Conservation (phyloP, 352 stramenopile species). For the Phytophthora pisi region DNA sequence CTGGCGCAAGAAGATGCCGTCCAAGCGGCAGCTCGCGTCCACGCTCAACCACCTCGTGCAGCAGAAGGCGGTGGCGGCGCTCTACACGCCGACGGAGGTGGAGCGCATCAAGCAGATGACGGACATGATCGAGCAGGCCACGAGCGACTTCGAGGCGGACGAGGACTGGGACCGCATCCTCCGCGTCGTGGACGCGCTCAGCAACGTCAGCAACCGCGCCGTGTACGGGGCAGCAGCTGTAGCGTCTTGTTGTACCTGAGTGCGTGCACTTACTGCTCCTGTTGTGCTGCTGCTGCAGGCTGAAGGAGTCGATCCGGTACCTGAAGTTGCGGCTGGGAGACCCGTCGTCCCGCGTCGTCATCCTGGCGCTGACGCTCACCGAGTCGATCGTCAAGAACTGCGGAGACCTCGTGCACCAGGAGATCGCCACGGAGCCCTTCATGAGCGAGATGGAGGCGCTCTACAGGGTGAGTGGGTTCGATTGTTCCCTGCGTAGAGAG, state of each 20-base stretch:
- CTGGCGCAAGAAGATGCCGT: slow-evolving; percentile 74
- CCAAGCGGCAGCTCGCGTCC: slow-evolving; percentile 67
- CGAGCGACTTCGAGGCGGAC: slow-evolving; percentile 71
- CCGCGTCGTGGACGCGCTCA: slow-evolving; percentile 77
- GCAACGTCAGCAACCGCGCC: slow-evolving; percentile 61
- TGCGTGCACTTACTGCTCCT: too few species aligned
- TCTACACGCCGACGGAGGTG: slow-evolving; percentile 77
- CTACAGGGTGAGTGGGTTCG: slow-evolving; percentile 50
- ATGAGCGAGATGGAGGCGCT: slow-evolving; percentile 76
- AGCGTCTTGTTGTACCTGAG: neutral
- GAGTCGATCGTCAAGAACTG: slow-evolving; percentile 85
- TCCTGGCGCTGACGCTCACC: slow-evolving; percentile 66
- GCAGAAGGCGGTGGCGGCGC: slow-evolving; percentile 76
- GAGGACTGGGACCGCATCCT: slow-evolving; percentile 82
- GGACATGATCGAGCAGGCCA: slow-evolving; percentile 70
- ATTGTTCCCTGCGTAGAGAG: slow-evolving; percentile 16
- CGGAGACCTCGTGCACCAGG: slow-evolving; percentile 65
- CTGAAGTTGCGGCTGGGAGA: slow-evolving; percentile 71
- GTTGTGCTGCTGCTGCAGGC: slow-evolving; percentile 26
- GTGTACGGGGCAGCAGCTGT: slow-evolving; percentile 42
- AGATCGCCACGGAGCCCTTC: slow-evolving; percentile 72
- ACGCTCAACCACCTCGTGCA: slow-evolving; percentile 76
- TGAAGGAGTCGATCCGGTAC: slow-evolving; percentile 79
- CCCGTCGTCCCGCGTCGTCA: slow-evolving; percentile 65
- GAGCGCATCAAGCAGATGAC: slow-evolving; percentile 79